Conservation (phyloP, 2,329 filamentous ascomycete genomes). For the Beauveria sp. region DNA sequence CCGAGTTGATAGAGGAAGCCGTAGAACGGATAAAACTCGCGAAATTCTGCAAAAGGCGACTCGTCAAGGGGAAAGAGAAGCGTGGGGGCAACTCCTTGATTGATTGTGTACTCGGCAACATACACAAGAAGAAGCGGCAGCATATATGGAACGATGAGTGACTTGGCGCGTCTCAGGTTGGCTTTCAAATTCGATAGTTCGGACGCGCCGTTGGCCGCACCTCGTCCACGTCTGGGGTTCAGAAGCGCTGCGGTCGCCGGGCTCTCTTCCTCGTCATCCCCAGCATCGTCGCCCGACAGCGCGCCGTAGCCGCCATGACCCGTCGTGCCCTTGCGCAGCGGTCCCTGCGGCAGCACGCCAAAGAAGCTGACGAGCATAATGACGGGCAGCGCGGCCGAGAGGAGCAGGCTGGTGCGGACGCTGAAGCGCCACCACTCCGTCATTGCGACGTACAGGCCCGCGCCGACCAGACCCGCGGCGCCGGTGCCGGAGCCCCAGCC, state of each 20-base stretch:
- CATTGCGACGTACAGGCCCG: constrained; percentile 77
- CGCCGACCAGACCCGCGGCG: constrained; percentile 78
- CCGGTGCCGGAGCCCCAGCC: constrained; percentile 92
- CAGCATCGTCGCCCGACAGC: constrained; percentile 35
- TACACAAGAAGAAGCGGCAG: constrained; percentile 87
- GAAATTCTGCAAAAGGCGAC: constrained; percentile 73
- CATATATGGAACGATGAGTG: constrained; percentile 76
- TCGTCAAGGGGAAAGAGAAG: constrained; percentile 72
- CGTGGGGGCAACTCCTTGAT: constrained; percentile 87
- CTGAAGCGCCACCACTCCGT: constrained; percentile 73
- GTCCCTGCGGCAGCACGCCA: constrained; percentile 61
- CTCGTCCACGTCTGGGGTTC: constrained; percentile 32
- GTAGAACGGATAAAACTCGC: constrained; percentile 91
- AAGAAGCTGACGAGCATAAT: constrained; percentile 88
- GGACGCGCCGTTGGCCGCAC: constrained; percentile 22
- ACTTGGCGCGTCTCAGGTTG: constrained; percentile 59
- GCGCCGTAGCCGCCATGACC: constrained; percentile 45
- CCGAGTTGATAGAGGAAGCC: constrained; percentile 91
- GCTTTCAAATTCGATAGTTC: constrained; percentile 29
- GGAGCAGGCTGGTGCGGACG: constrained; percentile 66
- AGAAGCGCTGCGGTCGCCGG: constrained; percentile 43
- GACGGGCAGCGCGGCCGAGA: constrained; percentile 69
- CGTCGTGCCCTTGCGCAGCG: constrained; percentile 41
- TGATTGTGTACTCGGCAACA: constrained; percentile 94
- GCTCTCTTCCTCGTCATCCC: constrained; percentile 27